Evolutionary conservation across 129 eudicot species (phyloP).

Genomic region (Kitagawia praeruptora): DNA sequence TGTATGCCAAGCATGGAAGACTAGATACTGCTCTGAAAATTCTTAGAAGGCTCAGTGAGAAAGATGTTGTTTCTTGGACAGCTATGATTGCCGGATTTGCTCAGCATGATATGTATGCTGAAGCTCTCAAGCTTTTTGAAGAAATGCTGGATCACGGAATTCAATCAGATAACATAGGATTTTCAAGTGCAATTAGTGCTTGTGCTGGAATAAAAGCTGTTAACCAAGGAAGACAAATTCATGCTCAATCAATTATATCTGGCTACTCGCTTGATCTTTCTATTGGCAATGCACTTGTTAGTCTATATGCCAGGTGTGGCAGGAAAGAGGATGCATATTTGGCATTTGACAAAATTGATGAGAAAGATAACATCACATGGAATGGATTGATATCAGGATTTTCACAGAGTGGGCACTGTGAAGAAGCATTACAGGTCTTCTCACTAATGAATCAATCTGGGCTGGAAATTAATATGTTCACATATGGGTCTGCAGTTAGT

Average conservation of each 20-base stretch:
- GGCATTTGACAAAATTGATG: constrained; percentile 55
- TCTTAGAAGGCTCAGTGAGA: constrained; percentile 53
- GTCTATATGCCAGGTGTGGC: constrained; percentile 91
- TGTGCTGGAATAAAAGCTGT: constrained; percentile 85
- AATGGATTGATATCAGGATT: constrained; percentile 84
- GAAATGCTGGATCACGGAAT: constrained; percentile 72
- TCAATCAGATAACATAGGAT: constrained; percentile 75
- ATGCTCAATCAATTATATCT: constrained; percentile 53
- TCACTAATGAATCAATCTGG: constrained; percentile 55
- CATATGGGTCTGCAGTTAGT: constrained; percentile 80
- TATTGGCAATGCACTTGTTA: constrained; percentile 70
- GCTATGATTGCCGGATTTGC: constrained; percentile 88
- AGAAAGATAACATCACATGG: constrained; percentile 76
- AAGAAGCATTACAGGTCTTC: constrained; percentile 69
- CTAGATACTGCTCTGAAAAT: constrained; percentile 61
- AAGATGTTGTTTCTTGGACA: constrained; percentile 95
- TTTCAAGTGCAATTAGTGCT: constrained; percentile 85
- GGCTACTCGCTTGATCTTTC: constrained; percentile 81
- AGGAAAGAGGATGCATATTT: constrained; percentile 52
- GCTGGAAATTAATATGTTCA: constrained; percentile 58
- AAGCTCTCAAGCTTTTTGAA: constrained; percentile 68
- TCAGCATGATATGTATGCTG: constrained; percentile 57
- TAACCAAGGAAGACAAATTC: constrained; percentile 76
- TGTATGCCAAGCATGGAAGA: constrained; percentile 87
- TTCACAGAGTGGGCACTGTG: constrained; percentile 72